phyloP scores from a whole-genome alignment of 2,329 filamentous ascomycete species.

The Apiospora malaysiana region DNA sequence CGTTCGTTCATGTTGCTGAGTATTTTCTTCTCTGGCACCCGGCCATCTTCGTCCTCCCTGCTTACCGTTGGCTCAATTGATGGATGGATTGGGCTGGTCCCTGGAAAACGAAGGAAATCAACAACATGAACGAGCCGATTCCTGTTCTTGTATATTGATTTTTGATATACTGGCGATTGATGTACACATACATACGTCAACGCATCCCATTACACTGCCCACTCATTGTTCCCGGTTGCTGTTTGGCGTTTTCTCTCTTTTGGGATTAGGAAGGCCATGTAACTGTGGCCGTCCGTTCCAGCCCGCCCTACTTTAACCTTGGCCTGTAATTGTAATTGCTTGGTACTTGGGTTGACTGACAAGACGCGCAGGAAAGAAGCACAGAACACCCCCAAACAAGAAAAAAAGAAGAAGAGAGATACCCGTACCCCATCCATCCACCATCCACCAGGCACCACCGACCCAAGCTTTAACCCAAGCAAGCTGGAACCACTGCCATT shows the following conservation, averaged over 20 bases:
- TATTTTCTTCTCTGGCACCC: not conserved
- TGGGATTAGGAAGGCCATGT: constrained; percentile 16
- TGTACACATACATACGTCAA: not conserved
- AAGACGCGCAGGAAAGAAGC: constrained; percentile 17
- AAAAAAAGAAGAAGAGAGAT: not conserved
- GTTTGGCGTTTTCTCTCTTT: constrained; percentile 20
- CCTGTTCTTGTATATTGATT: not conserved
- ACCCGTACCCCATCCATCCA: constrained; percentile 14
- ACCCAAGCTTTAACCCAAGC: constrained; percentile 22
- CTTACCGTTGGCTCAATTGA: not conserved
- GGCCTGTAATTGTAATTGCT: constrained; percentile 6
- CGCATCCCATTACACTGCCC: constrained; percentile 10
- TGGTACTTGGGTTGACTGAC: constrained; percentile 14
- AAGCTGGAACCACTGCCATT: constrained; percentile 19
- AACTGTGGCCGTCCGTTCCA: constrained; percentile 19
- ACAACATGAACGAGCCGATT: not conserved
- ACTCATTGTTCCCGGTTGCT: not conserved
- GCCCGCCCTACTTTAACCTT: constrained; percentile 15
- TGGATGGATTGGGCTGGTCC: not conserved
- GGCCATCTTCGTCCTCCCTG: not conserved
- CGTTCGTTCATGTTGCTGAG: not conserved
- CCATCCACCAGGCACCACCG: not conserved
- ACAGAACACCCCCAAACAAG: constrained; percentile 18
- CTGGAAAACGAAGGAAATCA: not conserved
- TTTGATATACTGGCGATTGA: no score